Base-by-base conservation (phyloP, 2,329 filamentous ascomycete genomes). In the Monosporascus sp. region DNA sequence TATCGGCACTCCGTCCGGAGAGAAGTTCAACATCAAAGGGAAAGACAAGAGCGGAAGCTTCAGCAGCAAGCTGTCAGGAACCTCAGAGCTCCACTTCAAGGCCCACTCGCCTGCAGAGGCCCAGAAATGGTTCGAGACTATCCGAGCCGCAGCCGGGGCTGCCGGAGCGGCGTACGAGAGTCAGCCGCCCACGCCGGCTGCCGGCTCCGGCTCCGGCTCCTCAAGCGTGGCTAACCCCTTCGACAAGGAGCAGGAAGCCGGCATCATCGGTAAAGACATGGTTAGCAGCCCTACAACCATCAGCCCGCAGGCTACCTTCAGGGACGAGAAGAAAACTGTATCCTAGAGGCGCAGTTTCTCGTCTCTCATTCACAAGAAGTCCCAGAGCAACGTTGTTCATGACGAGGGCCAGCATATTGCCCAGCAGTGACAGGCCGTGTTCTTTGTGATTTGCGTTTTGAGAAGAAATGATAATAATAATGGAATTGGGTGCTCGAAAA, bases 11-110 rank as follows among this genome's bases (percentile, higher is more conserved):
- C 81, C 82, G 14, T 84, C 79, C 59, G 91, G 88, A 51, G 82
- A 87, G 55, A 97, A 96, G 72, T 97, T 99, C 79, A 90, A 84
- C 65, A 80, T 99, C 70, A 96, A 96, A 76, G 94, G 94, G 70
- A 97, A 97, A 72, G 92, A 99, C 68, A 83, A 87, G 52, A 87
- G 86, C 64, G 88, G 89, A 67, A 88, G 87, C 58, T 74, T 97
- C 58, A 85, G 87, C 64, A 88, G 86, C 75, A 93, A 90, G 67
- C 82, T 97, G 60, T 83, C 87, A 47, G 89, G 92, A 59, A 83
- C 74, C 25, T 85, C 90, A 41, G 93, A 97, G 71, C 78, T 95
- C 38, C 75, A 80, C 31, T 97, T 97, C 83, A 95, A 95, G 75
- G 91, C 92, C 0, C 87, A 91, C 70, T 90, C 88, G 1, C 70